Evolutionary conservation across 108 stramenopile species (phyloP), one percentile per base, ranked within the genome.

Genomic region (Aureococcus anophagefferens): DNA sequence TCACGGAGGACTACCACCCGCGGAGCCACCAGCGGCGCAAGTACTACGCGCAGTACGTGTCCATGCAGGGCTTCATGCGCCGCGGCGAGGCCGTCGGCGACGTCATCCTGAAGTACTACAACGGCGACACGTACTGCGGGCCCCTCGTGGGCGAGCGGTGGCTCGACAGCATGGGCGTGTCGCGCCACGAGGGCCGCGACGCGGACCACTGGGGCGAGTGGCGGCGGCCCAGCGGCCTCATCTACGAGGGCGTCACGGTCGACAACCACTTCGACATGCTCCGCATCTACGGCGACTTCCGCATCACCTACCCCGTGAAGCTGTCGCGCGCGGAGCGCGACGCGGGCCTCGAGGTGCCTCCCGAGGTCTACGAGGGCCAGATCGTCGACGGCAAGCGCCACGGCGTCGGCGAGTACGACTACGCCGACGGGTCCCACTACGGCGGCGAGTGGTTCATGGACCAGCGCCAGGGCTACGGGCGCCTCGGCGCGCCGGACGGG

Each of bases 201-300:
- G 32, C 40, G 4, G 69, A 73, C 40, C 77, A 78, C 68, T 78
- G 64, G 66, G 77, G 77, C 25, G 67, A 68, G 44, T 78, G 71
- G 68, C 13, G 36, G 15, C 30, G 36, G 18, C 36, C 72, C 0
- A 29, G 68, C 40, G 77, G 72, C 0, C 33, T 44, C 16, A 44
- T 74, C 11, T 74, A 64, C 72, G 77, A 78, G 64, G 77, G 77
- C 17, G 32, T 46, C 18, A 46, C 36, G 28, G 77, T 78, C 14
- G 77, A 78, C 72, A 78, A 78, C 64, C 77, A 78, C 45, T 78
- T 78, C 34, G 70, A 78, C 66, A n/a, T 30, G 30, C 30, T 13
- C 1, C 72, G 72, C 32, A 51, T 78, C 45, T 66, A 78, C 59
- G 72, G 66, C n/a, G 44, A 68, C 37, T 78, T 68, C 66, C n/a